Percentiles rank a stretch among this genome's conserved stretches.
Conservation (phyloP, 2,329 filamentous ascomycete species). For the Neofusicoccum sp. region DNA sequence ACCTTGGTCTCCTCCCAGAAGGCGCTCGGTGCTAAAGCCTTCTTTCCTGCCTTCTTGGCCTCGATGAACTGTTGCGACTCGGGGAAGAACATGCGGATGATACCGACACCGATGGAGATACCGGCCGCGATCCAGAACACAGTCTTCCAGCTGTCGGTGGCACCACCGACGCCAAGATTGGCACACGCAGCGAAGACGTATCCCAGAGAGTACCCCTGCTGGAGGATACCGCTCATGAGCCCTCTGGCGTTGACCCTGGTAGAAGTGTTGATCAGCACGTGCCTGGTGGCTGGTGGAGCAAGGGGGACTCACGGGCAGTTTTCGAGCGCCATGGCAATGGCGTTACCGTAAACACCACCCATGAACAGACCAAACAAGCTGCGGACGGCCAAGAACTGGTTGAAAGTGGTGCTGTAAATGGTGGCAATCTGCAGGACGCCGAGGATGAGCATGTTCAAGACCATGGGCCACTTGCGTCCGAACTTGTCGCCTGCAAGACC, state of each 20-base stretch:
- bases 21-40: slow-evolving; percentile 41
- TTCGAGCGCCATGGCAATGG: slow-evolving; percentile 74
- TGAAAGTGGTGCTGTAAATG: slow-evolving; percentile 70
- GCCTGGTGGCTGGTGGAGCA: neutral
- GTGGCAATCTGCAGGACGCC: slow-evolving; percentile 72
- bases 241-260: slow-evolving; percentile 61
- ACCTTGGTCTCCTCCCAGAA: slow-evolving; percentile 69
- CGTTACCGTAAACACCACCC: slow-evolving; percentile 78
- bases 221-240: slow-evolving; percentile 77
- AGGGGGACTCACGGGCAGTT: slow-evolving; percentile 59
- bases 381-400: slow-evolving; percentile 71
- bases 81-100: slow-evolving; percentile 66
- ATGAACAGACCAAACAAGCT: slow-evolving; percentile 75
- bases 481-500: slow-evolving; percentile 76
- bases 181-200: slow-evolving; percentile 76
- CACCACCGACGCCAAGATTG: slow-evolving; percentile 69
- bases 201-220: slow-evolving; percentile 78
- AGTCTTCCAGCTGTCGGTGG: slow-evolving; percentile 66
- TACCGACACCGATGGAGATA: slow-evolving; percentile 65
- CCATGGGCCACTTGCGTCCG: slow-evolving; percentile 82
- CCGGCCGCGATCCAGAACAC: slow-evolving; percentile 72
- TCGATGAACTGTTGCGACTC: slow-evolving; percentile 75
- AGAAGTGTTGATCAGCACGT: slow-evolving; percentile 20
- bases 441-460: slow-evolving; percentile 72
- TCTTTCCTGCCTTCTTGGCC: slow-evolving; percentile 60